phyloP scores from a whole-genome alignment of 163 green algal genomes.

The Chloromonas sp. region DNA sequence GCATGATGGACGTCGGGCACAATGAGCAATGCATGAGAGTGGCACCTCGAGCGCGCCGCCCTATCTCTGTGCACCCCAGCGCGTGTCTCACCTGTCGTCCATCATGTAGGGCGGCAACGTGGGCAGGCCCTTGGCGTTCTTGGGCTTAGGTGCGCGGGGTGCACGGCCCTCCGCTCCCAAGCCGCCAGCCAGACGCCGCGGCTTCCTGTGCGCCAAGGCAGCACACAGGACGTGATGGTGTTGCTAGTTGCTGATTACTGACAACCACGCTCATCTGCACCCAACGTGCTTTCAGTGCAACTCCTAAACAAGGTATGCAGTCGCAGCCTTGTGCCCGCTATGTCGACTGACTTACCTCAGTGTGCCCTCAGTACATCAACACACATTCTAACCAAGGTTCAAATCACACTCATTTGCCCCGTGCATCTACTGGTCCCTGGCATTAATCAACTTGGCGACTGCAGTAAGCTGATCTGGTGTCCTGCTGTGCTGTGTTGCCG shows the following conservation, averaged over 20 bases:
- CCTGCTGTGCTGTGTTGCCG: no score
- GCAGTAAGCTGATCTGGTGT: no score
- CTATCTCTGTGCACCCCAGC: no score
- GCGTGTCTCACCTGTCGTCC: background rate
- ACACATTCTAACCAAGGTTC: background rate
- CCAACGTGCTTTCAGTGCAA: no score
- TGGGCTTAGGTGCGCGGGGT: constrained; percentile 40
- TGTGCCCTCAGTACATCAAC: background rate
- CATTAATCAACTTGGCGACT: no score
- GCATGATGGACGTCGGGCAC: no score
- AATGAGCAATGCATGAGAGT: no score
- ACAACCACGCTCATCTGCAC: background rate
- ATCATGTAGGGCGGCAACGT: background rate
- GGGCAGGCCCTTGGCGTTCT: constrained; percentile 2
- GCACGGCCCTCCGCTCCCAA: constrained; percentile 65
- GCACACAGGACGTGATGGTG: background rate
- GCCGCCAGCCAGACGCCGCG: constrained; percentile 68
- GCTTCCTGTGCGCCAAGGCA: constrained; percentile 43
- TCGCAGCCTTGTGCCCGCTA: no score
- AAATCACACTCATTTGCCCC: no score
- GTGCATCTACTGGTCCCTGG: no score
- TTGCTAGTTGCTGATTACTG: background rate
- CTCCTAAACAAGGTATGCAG: no score
- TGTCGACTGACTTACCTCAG: background rate
- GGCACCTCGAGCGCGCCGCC: no score